phyloP scores from a whole-genome alignment of 768 basidiomycete species.

The Termitomyces titanicus region DNA sequence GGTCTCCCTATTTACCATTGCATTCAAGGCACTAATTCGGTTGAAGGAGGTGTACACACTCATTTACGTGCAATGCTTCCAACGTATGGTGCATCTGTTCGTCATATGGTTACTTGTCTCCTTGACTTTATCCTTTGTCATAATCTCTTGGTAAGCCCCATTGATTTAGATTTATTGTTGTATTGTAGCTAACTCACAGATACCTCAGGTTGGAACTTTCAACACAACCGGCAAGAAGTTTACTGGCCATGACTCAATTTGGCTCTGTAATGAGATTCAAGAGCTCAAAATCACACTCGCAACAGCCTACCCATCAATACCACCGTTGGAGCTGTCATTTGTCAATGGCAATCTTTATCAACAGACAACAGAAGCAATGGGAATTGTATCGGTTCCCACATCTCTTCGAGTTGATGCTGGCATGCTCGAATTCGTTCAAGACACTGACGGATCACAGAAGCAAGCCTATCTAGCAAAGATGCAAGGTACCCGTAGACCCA shows the following conservation, averaged over 20 bases:
- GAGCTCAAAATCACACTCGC: constrained; percentile 2
- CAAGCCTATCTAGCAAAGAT: not conserved
- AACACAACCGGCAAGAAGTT: constrained; percentile 22
- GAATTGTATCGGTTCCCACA: not conserved
- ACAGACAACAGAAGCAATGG: not conserved
- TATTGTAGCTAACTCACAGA: not conserved
- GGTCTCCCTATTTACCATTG: not conserved
- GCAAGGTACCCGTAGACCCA: not conserved
- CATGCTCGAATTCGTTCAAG: not conserved
- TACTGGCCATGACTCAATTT: constrained; percentile 19
- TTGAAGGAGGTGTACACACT: not conserved
- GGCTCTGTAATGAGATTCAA: constrained; percentile 20
- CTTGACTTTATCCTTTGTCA: constrained; percentile 1
- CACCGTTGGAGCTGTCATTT: not conserved
- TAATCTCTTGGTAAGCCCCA: not conserved
- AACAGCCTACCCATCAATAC: not conserved
- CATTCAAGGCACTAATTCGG: not conserved
- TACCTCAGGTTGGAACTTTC: constrained; percentile 20
- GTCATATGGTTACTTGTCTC: not conserved
- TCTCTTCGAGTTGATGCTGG: not conserved
- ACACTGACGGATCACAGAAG: not conserved
- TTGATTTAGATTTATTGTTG: not conserved
- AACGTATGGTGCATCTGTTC: not conserved
- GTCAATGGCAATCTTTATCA: not conserved
- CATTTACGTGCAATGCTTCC: not conserved